Evolutionary conservation across 2,329 filamentous ascomycete genomes (phyloP), one percentile per base, ranked within the genome.

Genomic region (Trichoderma breve): DNA sequence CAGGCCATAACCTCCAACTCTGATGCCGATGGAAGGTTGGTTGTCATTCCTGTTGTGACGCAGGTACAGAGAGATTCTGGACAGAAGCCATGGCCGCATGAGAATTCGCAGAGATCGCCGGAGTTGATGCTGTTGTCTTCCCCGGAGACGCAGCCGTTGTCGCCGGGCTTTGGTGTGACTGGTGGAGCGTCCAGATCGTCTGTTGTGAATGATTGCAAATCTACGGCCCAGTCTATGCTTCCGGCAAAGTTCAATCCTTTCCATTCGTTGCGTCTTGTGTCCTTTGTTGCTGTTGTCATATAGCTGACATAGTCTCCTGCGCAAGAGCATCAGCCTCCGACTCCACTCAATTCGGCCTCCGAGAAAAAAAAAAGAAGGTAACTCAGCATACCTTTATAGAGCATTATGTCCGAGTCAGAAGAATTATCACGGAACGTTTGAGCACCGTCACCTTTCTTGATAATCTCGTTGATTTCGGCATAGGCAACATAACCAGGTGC

Each of bases 331-430:
- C 18, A 51, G 43, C 9, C 12, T 14, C 12, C 4, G 12, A 12
- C 12, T 14, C 12, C 1, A 34, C 32, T 34, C 32, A 34, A 34
- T 2, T 34, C 32, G 11, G 12, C 32, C 5, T 34, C 32, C 32
- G 32, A 34, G 11, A 30, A 30, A 30, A 30, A 30, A 30, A 14
- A 34, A 34, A 12, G 12, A 34, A 43, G 39, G n/a, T 6, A 1
- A 11, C 9, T 51, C 43, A 51, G 6, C 4, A 12, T 34, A 24
- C 53, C 53, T 24, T 70, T 60, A 26, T 70, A 67, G 24, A 66
- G 53, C 8, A 55, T 39, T 51, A 69, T 71, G 4, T 73, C 21
- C 32, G 74, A 74, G 11, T 74, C 74, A 11, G 77, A 72, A 30
- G n/a, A 3, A 2, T 12, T 36, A 6, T 32, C 70, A 58, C 47